A percentile compares a stretch with the other conserved stretches of the same genome.
These are phyloP conservation scores for Dactylis glomerata DNA, from an alignment of 176 grass and related monocot genomes.

Conservation along the genomic window DNA sequence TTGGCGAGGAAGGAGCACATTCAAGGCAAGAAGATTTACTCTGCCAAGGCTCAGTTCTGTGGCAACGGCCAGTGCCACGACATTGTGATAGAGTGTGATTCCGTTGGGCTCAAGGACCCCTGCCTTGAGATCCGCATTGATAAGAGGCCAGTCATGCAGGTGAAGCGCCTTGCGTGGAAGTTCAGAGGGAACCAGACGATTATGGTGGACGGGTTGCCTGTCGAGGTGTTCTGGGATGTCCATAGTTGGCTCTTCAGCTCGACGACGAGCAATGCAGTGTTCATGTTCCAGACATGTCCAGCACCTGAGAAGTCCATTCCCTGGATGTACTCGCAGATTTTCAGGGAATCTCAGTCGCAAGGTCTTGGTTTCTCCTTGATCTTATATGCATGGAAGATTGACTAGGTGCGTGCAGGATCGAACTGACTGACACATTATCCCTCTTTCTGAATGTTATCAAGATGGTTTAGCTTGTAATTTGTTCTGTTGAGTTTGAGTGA, in stretches of 20 bases:
- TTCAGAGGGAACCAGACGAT: conserved; percentile 47
- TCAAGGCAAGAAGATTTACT: conserved; percentile 36
- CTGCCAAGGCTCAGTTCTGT: conserved; percentile 27
- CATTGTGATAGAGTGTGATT: conserved; percentile 34
- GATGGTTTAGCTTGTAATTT: conserved; percentile 28
- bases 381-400: conserved; percentile 48
- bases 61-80: conserved; percentile 25
- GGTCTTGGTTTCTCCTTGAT: conserved; percentile 41
- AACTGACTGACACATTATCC: not conserved
- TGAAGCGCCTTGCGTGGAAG: conserved; percentile 45
- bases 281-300: conserved; percentile 50
- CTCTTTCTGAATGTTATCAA: conserved; percentile 25
- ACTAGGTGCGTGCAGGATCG: conserved; percentile 30
- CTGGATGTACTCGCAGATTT: conserved; percentile 24
- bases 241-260: conserved; percentile 46
- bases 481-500: not conserved
- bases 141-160: conserved; percentile 25
- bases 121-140: conserved; percentile 42
- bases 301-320: conserved; percentile 19
- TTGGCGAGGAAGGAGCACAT: conserved; percentile 40
- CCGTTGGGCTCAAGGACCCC: not conserved
- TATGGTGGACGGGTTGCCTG: conserved; percentile 33
- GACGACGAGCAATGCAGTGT: conserved; percentile 8
- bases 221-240: conserved; percentile 52
- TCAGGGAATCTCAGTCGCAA: conserved; percentile 23